Base-by-base conservation (phyloP, 106 monocot species). In the Amphibolis antarctica region DNA sequence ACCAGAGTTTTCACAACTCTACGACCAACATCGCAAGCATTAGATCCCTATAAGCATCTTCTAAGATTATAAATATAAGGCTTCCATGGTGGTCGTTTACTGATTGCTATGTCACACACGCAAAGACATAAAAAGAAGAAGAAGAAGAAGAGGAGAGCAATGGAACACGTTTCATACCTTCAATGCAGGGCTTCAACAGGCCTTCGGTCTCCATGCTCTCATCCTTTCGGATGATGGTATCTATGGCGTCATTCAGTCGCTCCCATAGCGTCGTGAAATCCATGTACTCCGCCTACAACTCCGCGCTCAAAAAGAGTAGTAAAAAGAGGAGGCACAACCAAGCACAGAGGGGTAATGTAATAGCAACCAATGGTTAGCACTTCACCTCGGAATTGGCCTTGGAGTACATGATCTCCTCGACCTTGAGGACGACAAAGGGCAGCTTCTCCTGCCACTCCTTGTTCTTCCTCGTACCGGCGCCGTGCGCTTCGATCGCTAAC, bases 391-490 rank as follows among this genome's bases (percentile, higher is more conserved):
- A 92, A 65, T 87, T 86, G 69, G 92, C 92, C 71, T 92, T 92
- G 48, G 87, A 92, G 63, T 92, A 92, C 77, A 92, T 78, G 70
- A 92, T 84, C 77, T 92, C 92, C 77, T 92, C 92, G 9, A 82
- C 92, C 59, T 80, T 86, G 66, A 92, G 72, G 11, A 87, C 84
- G 2, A 87, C 92, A 55, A 78, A 73, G 17, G 87, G 92, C 44
- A 92, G 79, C 73, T 92, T 92, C 75, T 92, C 82, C 77, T 82
- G 92, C 84, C 84, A 92, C 63, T 92, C 92, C 62, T 71, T 79
- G 79, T 92, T 92, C 79, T 77, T 84, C 60, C 77, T 54, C 9
- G 92, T 87, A 18, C 65, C 66, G 1, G 77, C 63, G 52, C 70
- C 71, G 68, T 92, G 92, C 27, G 73, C 75, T 49, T 92, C 82